Evolutionary conservation across 306 rosid species (phyloP), one percentile per base, ranked within the genome.

Genomic region (Hippophae tibetana): DNA sequence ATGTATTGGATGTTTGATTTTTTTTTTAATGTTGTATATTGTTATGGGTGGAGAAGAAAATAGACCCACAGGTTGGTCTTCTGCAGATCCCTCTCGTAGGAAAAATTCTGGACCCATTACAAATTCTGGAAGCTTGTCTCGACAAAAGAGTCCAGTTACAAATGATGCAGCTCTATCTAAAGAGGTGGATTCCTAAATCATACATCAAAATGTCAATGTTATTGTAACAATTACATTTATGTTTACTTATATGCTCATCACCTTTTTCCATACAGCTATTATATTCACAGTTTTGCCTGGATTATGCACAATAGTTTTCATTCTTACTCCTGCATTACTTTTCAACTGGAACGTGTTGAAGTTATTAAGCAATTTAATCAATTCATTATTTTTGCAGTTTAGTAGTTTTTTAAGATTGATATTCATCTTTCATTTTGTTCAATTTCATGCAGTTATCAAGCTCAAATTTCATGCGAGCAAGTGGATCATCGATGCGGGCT

Each of bases 81-180:
- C 82, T 25, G 56, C 81, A 26, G 99, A 92, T 82, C 90, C 84
- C 47, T 68, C 86, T 53, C 95, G 97, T 46, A 78, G 95, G 81
- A 77, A 95, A 80, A 76, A 75, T 72, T 63, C 99, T 12, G 97
- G 86, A 48, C 95, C 85, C 11, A 43, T 80, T 66, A 77, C 78
- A 41, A 81, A 75, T 79, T 76, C 84, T 47, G 95, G 76, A 63
- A 67, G 45, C 62, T 62, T 80, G 51, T 77, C 86, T 52, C 86
- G 83, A 74, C 94, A 84, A 68, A 92, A 88, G 61, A 74, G 77
- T 50, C 86, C 95, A 2, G 85, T 73, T 64, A 48, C 69, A 60
- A 86, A 79, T 82, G 95, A 88, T 56, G 65, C 80, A 14, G 56
- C 78, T 68, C 58, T 58, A 25, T 77, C 95, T 41, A 86, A 82